Base-by-base conservation (phyloP, 1,284 basidiomycete species). In the Marasmius sp. region DNA sequence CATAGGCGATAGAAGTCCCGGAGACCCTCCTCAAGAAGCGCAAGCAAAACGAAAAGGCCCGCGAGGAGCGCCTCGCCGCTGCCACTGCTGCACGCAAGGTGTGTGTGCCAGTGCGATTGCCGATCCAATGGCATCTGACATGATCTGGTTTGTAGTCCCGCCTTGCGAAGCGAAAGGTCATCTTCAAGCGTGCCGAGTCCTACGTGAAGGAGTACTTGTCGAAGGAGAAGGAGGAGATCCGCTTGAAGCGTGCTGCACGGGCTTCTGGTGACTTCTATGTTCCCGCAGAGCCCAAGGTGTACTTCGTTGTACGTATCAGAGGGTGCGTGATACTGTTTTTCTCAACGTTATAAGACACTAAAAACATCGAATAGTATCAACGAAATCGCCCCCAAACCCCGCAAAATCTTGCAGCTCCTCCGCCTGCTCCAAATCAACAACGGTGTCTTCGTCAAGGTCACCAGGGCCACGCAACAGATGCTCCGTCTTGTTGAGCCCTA, bases 341-440 rank as follows among this genome's bases (percentile, higher is more conserved):
- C 39, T 53, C 7, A 37, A 37, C 49, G 16, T 50, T 43, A 27
- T 34, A 43, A 4, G 55, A 36, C 36, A 48, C 14, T 49, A 37
- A 50, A 34, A 39, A 54, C 38, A 60, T 37, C 12, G 8, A 48
- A 52, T 67, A 95, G 97, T 97, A 95, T 99, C 85, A 98, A 97
- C 81, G 95, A 98, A 79, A 97, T 99, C 75, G 95, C 97, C 64
- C 97, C 97, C 67, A 99, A 99, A 83, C 97, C 97, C 72, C 92
- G 95, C 78, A 99, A 99, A 87, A 98, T 99, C 77, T 82, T 99
- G 74, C 97, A 99, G 79, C 91, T 99, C 67, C 92, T 99, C 75
- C 95, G 97, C 73, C 89, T 99, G 66, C 89, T 98, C 69, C 97
- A 99, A 80, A 99, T 99, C 85, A 99, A 99, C 91, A 98, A 97